Evolutionary conservation across 805 yeast genomes (phyloP), one percentile per base, ranked within the genome.

Genomic region (Jamesozyma gamospora): DNA sequence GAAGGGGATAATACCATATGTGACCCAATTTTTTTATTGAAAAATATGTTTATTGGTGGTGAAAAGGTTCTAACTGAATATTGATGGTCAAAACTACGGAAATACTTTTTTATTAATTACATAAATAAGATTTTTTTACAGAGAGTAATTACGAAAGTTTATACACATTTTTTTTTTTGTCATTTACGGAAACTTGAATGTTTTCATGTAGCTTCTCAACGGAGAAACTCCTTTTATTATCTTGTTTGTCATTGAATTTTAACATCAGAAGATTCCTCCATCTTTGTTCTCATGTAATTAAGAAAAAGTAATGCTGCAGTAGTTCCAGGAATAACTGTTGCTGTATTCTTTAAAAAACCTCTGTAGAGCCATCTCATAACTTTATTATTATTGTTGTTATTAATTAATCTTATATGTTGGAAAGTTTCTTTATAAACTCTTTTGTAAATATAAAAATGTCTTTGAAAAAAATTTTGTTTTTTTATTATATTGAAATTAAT

Each of bases 311-410:
- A 65, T 0, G 95, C 96, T 32, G 86, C 74, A 32, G 94, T 82
- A 1, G 96, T 84, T 2, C 95, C 85, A 1, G 97, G 97, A 33
- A 88, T 74, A 1, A 83, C 76, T 0, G 85, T 72, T 35, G 83
- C 52, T 0, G 94, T 81, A 44, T 80, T 81, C 41, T 79, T 65
- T 6, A 71, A 65, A 54, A 83, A 85, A 0, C 96, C 96, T 46
- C 77, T 79, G 54, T 87, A 90, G 9, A 79, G 70, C 74, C 88
- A 77, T 19, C 70, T 70, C 28, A 71, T 54, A 78, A 45, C 34
- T 15, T 47, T 36, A 24, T 68, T 68, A 3, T 84, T 71, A 40
- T 24, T 8, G 14, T 74, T 77, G 14, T 64, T 60, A 49, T 74
- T 73, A 47, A 78, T 67, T 41, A 71, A 64, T 30, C 69, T 49